Conservation (phyloP, 1,284 basidiomycete species). For the Sparassis latifolia region DNA sequence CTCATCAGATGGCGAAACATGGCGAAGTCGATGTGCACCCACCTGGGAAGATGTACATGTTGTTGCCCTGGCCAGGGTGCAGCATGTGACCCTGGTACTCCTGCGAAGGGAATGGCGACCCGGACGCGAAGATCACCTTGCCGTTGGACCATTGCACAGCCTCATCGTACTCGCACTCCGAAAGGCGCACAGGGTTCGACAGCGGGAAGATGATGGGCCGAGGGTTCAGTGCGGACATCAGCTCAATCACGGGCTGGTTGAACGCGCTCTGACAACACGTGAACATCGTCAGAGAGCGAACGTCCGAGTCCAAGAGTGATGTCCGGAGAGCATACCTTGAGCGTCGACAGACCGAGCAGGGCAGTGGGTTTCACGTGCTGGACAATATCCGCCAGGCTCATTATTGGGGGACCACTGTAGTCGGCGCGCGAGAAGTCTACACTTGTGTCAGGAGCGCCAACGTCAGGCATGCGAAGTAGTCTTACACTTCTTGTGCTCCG, state of each 20-base stretch:
- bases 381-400: conserved; percentile 74
- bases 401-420: conserved; percentile 72
- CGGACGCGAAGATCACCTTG: conserved; percentile 81
- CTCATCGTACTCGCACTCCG: conserved; percentile 82
- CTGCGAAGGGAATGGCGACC: conserved; percentile 80
- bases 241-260: conserved; percentile 64
- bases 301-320: conserved; percentile 4
- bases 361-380: conserved; percentile 87
- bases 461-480: conserved; percentile 2
- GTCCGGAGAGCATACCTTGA: conserved; percentile 39
- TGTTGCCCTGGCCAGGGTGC: conserved; percentile 89
- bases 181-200: conserved; percentile 87
- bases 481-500: conserved; percentile 80
- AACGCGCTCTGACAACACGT: conserved; percentile 58
- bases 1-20: conserved; percentile 1
- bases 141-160: conserved; percentile 75
- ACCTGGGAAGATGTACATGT: conserved; percentile 80
- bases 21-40: conserved; percentile 17
- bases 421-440: conserved; percentile 79
- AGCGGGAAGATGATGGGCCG: conserved; percentile 94
- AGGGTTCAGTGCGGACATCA: conserved; percentile 82
- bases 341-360: conserved; percentile 86
- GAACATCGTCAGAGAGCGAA: not conserved
- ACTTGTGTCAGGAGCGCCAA: not conserved
- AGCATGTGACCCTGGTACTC: conserved; percentile 52